Conservation (phyloP, 805 yeast genomes). For the Candida orba region DNA sequence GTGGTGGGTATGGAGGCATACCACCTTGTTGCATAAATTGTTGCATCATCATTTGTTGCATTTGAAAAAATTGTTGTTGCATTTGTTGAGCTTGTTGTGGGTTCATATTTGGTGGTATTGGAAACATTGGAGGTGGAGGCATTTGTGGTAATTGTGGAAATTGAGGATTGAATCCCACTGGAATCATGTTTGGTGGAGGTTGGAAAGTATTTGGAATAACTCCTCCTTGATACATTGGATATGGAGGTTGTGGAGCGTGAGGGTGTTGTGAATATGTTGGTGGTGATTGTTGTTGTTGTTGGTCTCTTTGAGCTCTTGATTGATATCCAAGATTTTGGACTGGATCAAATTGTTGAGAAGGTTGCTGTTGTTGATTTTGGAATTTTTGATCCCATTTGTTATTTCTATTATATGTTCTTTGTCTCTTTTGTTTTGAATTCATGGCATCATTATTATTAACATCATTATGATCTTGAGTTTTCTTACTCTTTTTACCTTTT, state of each 20-base stretch:
- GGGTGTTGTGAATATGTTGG: not conserved
- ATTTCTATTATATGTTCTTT: not conserved
- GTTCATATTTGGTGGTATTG: slow-evolving; percentile 22
- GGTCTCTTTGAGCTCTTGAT: slow-evolving; percentile 23
- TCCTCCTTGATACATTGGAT: slow-evolving; percentile 1
- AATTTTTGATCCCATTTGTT: not conserved
- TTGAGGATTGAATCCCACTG: slow-evolving; percentile 4
- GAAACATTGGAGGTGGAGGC: slow-evolving; percentile 12
- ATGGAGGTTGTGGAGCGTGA: not conserved
- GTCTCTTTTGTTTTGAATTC: slow-evolving; percentile 1
- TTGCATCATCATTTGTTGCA: slow-evolving; percentile 24
- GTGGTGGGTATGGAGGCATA: too few relatives aligned
- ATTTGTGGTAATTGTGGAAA: slow-evolving; percentile 5
- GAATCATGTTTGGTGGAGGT: slow-evolving; percentile 14
- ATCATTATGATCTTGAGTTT: not conserved
- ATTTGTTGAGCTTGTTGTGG: slow-evolving; percentile 22
- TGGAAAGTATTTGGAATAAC: slow-evolving; percentile 11
- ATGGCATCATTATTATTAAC: not conserved
- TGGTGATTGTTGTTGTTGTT: not conserved
- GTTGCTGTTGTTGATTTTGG: not conserved
- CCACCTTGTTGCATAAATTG: slow-evolving; percentile 11
- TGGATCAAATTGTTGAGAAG: not conserved
- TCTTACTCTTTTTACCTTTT: slow-evolving; percentile 22
- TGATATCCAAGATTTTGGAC: slow-evolving; percentile 10
- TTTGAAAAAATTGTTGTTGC: slow-evolving; percentile 26